Conservation (phyloP, 768 basidiomycete species). For the Leccinum subtestaceum region DNA sequence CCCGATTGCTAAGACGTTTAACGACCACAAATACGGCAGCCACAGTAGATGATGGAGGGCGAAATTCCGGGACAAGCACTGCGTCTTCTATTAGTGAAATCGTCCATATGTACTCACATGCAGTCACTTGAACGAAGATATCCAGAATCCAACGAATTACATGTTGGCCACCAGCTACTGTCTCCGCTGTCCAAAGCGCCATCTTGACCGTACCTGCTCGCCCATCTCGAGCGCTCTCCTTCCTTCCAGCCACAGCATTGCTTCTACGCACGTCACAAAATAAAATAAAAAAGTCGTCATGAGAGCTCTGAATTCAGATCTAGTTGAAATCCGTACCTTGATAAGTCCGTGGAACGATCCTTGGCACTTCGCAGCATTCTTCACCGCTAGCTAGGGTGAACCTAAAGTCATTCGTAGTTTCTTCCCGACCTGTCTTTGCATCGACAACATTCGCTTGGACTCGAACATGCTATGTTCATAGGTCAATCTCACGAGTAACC, state of each 20-base stretch:
- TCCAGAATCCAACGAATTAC: no score
- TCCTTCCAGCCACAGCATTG: slow-evolving; percentile 84
- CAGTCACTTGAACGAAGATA: no score
- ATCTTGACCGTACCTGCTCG: slow-evolving; percentile 52
- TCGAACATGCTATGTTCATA: slow-evolving; percentile 54
- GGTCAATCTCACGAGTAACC: background rate
- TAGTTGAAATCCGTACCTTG: slow-evolving; percentile 40
- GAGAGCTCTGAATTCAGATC: background rate
- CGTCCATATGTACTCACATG: no score
- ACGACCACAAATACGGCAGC: no score
- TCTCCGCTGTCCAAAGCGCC: slow-evolving; percentile 14
- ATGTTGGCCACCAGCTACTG: background rate
- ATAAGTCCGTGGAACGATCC: slow-evolving; percentile 69
- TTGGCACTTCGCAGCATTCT: slow-evolving; percentile 31
- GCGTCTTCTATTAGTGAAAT: no score
- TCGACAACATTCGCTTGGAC: slow-evolving; percentile 74
- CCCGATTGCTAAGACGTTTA: no score
- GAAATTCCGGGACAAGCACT: no score
- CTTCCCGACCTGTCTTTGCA: slow-evolving; percentile 59
- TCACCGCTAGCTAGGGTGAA: slow-evolving; percentile 66
- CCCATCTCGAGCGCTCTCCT: slow-evolving; percentile 69
- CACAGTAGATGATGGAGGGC: no score
- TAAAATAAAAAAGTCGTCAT: slow-evolving; percentile 6
- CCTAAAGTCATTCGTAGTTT: slow-evolving; percentile 72
- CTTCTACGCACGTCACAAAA: slow-evolving; percentile 45